Evolutionary conservation across 495 filamentous ascomycete species (phyloP), one percentile per base, ranked within the genome.

Genomic region (Tetracladium marchalianum): DNA sequence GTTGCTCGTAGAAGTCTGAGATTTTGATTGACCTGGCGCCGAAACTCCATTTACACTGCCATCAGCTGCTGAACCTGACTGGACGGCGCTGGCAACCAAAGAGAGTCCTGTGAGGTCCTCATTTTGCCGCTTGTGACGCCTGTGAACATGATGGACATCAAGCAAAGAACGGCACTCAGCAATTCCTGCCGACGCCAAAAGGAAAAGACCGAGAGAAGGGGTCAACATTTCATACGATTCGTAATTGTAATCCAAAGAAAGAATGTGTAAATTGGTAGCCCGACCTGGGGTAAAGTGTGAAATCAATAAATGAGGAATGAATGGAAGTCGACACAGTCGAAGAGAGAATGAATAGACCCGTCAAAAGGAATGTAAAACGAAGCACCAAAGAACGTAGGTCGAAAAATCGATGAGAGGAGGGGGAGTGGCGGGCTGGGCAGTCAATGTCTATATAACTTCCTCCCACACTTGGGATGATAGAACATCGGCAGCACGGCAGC

Each of bases 1-100:
- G 63, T 85, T 85, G 48, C 57, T 60, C 31, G 46, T 22, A 12
- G 57, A 60, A 11, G 54, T 60, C 19, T 16, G 19, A 10, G 57
- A 60, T 39, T 17, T 16, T 17, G 54, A 47, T 49, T 60, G 57
- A 7, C 34, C 36, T 18, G 32, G 49, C 24, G 43, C 52, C 35
- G 27, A 22, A 9, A 35, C 33, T 13, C 56, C 56, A 27, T 49
- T 47, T 6, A 41, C 17, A 22, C 31, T 44, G 35, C 57, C 57
- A 41, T 56, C 51, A 18, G 40, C 32, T 38, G 51, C 52, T 18
- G 57, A 60, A 22, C 54, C 57, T 7, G 34, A 43, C 24, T 60
- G 57, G 24, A 60, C 51, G 27, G 52, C 53, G 46, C 33, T 42
- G 11, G 50, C 44, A 33, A 31, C 33, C 4, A 60, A 36, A 16